A percentile compares a stretch with the other conserved stretches of the same genome.
These are phyloP conservation scores for Mycena vitilis DNA, from an alignment of 768 basidiomycete species.

Conservation along the genomic window DNA sequence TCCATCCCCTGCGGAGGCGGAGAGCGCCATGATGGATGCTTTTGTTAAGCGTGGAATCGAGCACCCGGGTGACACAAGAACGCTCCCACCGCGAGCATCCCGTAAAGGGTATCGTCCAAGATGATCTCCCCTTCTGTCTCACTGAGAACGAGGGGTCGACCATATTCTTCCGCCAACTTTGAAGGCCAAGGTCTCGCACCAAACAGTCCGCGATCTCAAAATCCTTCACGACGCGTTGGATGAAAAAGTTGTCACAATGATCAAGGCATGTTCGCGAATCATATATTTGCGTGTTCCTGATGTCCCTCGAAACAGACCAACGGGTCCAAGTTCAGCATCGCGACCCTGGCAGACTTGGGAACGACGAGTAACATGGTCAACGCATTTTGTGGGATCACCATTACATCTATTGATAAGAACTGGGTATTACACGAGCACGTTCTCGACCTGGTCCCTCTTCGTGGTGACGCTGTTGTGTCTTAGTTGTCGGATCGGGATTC, in stretches of 20 bases:
- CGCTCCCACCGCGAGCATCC: slow-evolving; percentile 19
- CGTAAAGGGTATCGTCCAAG: slow-evolving; percentile 22
- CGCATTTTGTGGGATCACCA: slow-evolving; percentile 20
- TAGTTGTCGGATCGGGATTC: too few species aligned
- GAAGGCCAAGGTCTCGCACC: slow-evolving; percentile 24
- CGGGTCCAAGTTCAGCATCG: slow-evolving; percentile 29
- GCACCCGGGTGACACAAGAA: slow-evolving; percentile 23
- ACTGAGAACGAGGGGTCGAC: slow-evolving; percentile 17
- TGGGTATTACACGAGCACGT: slow-evolving; percentile 21
- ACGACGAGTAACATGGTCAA: slow-evolving; percentile 26
- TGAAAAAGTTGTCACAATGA: not conserved
- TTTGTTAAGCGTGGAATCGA: slow-evolving; percentile 22
- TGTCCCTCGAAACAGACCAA: slow-evolving; percentile 11
- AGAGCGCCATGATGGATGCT: slow-evolving; percentile 1
- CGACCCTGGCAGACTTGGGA: slow-evolving; percentile 27
- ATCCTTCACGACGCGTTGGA: slow-evolving; percentile 9
- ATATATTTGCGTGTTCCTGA: not conserved
- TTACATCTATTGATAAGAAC: slow-evolving; percentile 25
- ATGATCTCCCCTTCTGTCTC: slow-evolving; percentile 25
- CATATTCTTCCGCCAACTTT: slow-evolving; percentile 17
- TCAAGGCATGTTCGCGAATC: slow-evolving; percentile 23
- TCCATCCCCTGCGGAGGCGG: slow-evolving; percentile 14
- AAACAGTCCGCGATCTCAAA: slow-evolving; percentile 23
- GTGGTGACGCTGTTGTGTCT: too few species aligned
- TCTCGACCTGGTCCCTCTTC: slow-evolving; percentile 21